Evolutionary conservation across 202 grass and related monocot species (phyloP), one percentile per base, ranked within the genome.

Genomic region (Setaria viridis): DNA sequence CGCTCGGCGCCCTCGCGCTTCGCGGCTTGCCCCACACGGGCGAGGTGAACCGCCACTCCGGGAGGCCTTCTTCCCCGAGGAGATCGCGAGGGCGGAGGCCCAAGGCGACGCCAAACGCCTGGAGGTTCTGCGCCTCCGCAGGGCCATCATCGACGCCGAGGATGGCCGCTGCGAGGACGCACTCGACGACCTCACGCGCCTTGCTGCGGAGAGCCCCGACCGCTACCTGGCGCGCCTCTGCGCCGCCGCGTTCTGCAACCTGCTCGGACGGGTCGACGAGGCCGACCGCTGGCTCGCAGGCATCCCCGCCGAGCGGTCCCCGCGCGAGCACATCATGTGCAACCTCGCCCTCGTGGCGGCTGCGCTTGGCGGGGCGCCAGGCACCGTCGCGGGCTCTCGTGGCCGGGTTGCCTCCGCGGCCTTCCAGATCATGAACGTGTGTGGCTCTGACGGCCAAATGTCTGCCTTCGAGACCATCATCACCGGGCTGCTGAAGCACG

Each of bases 111-210:
- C 12, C 6, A 4, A 0, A 29, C 1, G 7, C 11, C 17, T 11
- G 3, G 29, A 17, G 0, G 3, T 0, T 2, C 68, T 19, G 6
- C 43, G 81, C 15, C 4, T 39, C 3, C 1, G 3, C 57, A 33
- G 34, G 17, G 46, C 70, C 33, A 58, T 84, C 58, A 4, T 19
- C 32, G 59, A 75, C 46, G 46, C 59, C 7, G 3, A 1, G 5
- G 70, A 84, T 10, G 70, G 81, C 7, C 70, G 45, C 58, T 47
- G 51, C 17, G 45, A 51, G 17, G 81, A 74, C 16, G 80, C 42
- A 6, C 69, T 83, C 30, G 7, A 25, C 57, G 33, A 11, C 29
- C 60, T 47, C 12, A 57, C 2, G 9, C 57, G 46, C 57, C 17
- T 64, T 11, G 81, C 70, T 4, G 17, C 42, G 11, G 42, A 74